Base-by-base conservation (phyloP, 192 early-diverging fungal genomes). In the Spinellus fusiger region DNA sequence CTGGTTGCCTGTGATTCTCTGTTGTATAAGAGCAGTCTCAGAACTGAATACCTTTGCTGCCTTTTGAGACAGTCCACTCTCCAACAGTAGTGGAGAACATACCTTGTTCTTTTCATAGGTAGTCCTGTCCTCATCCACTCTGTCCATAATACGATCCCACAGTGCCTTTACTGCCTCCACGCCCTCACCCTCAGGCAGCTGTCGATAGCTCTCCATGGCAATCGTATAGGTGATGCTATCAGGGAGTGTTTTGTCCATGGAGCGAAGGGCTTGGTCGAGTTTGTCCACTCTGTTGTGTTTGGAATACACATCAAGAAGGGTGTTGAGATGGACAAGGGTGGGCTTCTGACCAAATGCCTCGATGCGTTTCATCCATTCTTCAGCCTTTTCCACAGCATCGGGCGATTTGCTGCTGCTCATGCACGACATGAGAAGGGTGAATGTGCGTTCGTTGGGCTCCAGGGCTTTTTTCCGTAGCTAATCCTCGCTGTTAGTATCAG, bases 381-480 rank as follows among this genome's bases (percentile, higher is more conserved):
- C 16, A 15, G 58, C 58, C 22, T 22, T 4, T 1, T 48, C 58
- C 12, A 25, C 46, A 2, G 58, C 13, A 16, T 3, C 26, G 4
- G 23, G 27, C 8, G 58, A 60, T 18, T 2, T 38, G 26, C 46
- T 49, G 7, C 49, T 49, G 12, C 27, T 22, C 28, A 60, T 33
- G 20, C 40, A 25, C n/a, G 58, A 27, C 9, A 60, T 26, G 18
- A 60, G 20, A 25, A 23, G 20, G 13, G 46, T 49, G 23, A 60
- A 49, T 25, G 58, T 60, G 12, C 25, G 25, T n/a, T 60, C 58
- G 29, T 27, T 60, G 33, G 58, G 58, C 3, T 15, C 4, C 4
- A 60, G 8, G 3, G 46, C 58, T n/a, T 22, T 38, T 32, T 60
- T 60, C 23, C 58, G 58, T 47, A 60, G 48, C 58, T 60, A 46